phyloP scores from a whole-genome alignment of 2,329 filamentous ascomycete species.

The Bipolaris cookei region DNA sequence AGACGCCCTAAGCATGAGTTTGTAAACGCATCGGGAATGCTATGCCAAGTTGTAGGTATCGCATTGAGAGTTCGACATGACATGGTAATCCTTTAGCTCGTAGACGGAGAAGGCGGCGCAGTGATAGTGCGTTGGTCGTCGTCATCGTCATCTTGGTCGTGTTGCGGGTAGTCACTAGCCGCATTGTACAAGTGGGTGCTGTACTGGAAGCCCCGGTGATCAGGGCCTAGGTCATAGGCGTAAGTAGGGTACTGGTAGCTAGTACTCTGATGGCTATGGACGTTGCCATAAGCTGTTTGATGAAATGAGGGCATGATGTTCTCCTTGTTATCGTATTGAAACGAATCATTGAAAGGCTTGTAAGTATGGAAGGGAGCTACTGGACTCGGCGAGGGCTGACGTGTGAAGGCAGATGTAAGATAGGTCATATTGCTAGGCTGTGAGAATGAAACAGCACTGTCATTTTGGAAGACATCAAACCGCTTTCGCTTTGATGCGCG shows the following conservation, averaged over 20 bases:
- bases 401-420: slow-evolving; percentile 43
- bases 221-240: slow-evolving; percentile 37
- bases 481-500: slow-evolving; percentile 44
- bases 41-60: slow-evolving; percentile 5
- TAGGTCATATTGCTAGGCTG: slow-evolving; percentile 44
- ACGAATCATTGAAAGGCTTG: slow-evolving; percentile 38
- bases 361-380: slow-evolving; percentile 34
- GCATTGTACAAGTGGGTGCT: slow-evolving; percentile 32
- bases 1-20: slow-evolving; percentile 18
- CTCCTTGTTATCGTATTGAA: slow-evolving; percentile 45
- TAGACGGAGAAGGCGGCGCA: slow-evolving; percentile 46
- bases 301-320: slow-evolving; percentile 35
- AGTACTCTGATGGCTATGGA: slow-evolving; percentile 31
- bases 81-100: slow-evolving; percentile 23
- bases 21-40: slow-evolving; percentile 26
- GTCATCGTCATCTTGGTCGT: slow-evolving; percentile 41
- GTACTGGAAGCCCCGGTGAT: slow-evolving; percentile 38
- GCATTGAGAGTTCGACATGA: slow-evolving; percentile 1
- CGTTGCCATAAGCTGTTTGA: slow-evolving; percentile 33
- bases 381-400: slow-evolving; percentile 34
- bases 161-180: slow-evolving; percentile 33
- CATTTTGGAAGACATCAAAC: slow-evolving; percentile 53
- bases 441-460: slow-evolving; percentile 37
- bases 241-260: slow-evolving; percentile 39
- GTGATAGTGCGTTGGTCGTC: slow-evolving; percentile 48